Percentiles rank a stretch among this genome's conserved stretches.
These are phyloP conservation scores for Trametes villosa DNA, from an alignment of 768 basidiomycete species.

Conservation along the genomic window DNA sequence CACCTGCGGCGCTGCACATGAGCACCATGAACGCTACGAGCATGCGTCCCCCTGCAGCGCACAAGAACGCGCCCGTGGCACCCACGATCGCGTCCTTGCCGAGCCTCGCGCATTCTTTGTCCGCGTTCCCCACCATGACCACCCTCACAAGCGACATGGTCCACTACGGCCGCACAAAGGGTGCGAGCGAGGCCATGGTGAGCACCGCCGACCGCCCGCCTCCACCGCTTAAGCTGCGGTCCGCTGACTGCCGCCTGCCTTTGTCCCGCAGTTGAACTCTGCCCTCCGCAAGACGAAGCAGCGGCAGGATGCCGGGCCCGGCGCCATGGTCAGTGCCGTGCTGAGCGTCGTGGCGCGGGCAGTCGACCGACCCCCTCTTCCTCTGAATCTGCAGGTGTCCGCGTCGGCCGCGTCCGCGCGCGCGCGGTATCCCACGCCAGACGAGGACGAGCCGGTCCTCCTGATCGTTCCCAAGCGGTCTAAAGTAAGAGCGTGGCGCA, in stretches of 20 bases:
- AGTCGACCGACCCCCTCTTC: slow-evolving; percentile 3
- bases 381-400: slow-evolving; percentile 2
- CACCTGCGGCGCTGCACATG: slow-evolving; percentile 2
- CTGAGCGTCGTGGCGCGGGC: slow-evolving; percentile 1
- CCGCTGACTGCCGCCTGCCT: neutral
- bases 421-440: slow-evolving; percentile 19
- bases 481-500: slow-evolving; percentile 18
- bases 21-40: neutral
- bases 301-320: slow-evolving; percentile 23
- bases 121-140: slow-evolving; percentile 35
- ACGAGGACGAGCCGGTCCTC: slow-evolving; percentile 32
- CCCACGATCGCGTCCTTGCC: slow-evolving; percentile 32
- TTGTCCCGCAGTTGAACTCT: slow-evolving; percentile 27
- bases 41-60: slow-evolving; percentile 2
- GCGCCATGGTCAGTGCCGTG: slow-evolving; percentile 19
- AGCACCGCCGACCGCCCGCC: neutral
- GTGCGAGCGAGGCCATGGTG: slow-evolving; percentile 35
- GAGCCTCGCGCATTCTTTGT: slow-evolving; percentile 36
- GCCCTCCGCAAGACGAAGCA: slow-evolving; percentile 32
- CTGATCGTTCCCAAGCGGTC: slow-evolving; percentile 28
- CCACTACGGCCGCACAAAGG: slow-evolving; percentile 34
- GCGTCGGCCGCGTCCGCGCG: slow-evolving; percentile 1
- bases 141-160: slow-evolving; percentile 36
- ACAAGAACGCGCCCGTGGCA: slow-evolving; percentile 9
- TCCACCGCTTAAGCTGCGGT: neutral